phyloP scores from a whole-genome alignment of 2,329 filamentous ascomycete species.

The Aspergillus ustus region DNA sequence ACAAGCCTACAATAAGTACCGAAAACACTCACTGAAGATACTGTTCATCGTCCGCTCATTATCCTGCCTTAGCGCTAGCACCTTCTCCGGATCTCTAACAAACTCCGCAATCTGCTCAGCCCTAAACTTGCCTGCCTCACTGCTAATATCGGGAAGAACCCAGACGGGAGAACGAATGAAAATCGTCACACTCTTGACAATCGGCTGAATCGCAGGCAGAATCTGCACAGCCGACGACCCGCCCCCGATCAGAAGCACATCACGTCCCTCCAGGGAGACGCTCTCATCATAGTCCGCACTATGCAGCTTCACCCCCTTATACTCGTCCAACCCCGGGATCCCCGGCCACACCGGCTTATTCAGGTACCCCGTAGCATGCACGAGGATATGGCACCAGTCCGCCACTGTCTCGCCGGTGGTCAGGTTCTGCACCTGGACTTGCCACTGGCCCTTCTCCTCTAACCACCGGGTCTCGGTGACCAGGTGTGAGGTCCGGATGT shows the following conservation, averaged over 20 bases:
- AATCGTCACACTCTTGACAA: constrained; percentile 28
- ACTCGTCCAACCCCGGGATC: constrained; percentile 6
- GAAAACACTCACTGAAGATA: constrained; percentile 14
- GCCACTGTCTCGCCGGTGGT: not conserved
- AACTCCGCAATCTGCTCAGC: constrained; percentile 28
- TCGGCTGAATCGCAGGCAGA: constrained; percentile 17
- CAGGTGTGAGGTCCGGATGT: constrained; percentile 2
- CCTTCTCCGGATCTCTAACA: constrained; percentile 13
- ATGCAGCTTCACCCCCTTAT: constrained; percentile 2
- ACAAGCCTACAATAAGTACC: constrained; percentile 9
- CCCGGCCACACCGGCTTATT: constrained; percentile 7
- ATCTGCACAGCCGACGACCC: constrained; percentile 7
- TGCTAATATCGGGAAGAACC: constrained; percentile 20
- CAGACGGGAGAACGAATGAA: constrained; percentile 32
- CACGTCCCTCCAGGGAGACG: constrained; percentile 2
- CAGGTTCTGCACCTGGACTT: not conserved
- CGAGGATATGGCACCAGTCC: constrained; percentile 2
- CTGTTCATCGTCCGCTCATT: constrained; percentile 26
- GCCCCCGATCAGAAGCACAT: constrained; percentile 6
- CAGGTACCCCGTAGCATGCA: constrained; percentile 10
- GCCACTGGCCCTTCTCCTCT: not conserved
- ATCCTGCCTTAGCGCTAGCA: constrained; percentile 23
- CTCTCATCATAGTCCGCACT: constrained; percentile 9
- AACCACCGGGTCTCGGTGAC: constrained; percentile 12
- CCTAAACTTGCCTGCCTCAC: constrained; percentile 4